Conservation (phyloP, 2,329 filamentous ascomycete genomes). For the Emydomyces testavorans region DNA sequence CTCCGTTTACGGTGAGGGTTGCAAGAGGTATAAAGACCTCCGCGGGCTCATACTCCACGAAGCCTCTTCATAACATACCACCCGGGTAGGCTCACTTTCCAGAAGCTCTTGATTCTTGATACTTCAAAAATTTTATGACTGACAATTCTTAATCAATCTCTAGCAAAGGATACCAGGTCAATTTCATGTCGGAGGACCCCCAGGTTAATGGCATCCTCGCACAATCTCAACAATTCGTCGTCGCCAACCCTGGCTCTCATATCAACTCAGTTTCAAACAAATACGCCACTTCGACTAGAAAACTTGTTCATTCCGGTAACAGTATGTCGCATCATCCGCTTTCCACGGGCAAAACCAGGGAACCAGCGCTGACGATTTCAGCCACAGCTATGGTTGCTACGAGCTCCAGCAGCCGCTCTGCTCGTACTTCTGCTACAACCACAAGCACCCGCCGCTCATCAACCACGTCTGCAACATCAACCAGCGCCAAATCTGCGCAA, state of each 20-base stretch:
- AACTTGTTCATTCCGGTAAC: not conserved
- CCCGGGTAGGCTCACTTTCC: constrained; percentile 5
- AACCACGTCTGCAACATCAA: not conserved
- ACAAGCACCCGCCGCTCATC: not conserved
- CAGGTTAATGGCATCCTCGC: constrained; percentile 34
- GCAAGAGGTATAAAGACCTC: constrained; percentile 28
- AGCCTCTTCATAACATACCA: constrained; percentile 2
- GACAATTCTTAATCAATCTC: not conserved
- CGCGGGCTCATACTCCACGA: constrained; percentile 16
- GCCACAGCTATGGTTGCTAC: not conserved
- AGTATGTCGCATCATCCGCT: not conserved
- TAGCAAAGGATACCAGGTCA: constrained; percentile 34
- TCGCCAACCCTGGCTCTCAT: constrained; percentile 11
- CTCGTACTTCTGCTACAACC: not conserved
- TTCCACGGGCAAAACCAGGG: not conserved
- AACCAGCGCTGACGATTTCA: not conserved
- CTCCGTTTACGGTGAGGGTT: constrained; percentile 25
- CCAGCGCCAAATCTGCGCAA: not conserved
- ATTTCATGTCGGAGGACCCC: constrained; percentile 27
- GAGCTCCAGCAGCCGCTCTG: not conserved
- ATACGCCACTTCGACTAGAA: too few species aligned
- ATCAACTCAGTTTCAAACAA: too few species aligned
- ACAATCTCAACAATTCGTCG: constrained; percentile 30
- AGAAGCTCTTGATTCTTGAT: not conserved
- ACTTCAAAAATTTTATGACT: not conserved